Evolutionary conservation across 2,329 filamentous ascomycete species (phyloP), one percentile per base, ranked within the genome.

Genomic region (Ceratocystis alfenasii): DNA sequence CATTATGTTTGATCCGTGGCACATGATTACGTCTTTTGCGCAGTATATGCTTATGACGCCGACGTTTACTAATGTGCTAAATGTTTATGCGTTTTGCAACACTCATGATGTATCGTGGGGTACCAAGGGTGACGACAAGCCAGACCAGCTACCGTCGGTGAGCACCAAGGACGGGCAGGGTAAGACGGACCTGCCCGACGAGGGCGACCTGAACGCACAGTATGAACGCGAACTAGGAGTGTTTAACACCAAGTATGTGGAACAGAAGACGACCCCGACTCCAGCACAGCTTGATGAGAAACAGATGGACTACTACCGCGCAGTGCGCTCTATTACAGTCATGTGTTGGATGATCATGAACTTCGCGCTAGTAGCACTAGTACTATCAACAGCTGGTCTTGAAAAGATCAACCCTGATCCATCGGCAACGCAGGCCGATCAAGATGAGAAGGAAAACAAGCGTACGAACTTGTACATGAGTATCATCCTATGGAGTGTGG

Each of bases 31-130:
- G 74, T 97, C 93, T 3, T 99, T 96, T 84, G 88, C 88, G n/a
- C 86, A 89, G 74, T 99, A 99, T 75, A 81, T 97, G 72, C 78
- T 96, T 67, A 85, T 96, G 74, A 94, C 94, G 84, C 95, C 93
- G 12, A 95, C 91, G 15, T 99, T 96, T 79, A 93, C 96, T 86
- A 99, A 99, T 81, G 94, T 99, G 70, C 87, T 99, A 73, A 97
- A 95, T 83, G 91, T 99, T 64, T 99, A 99, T 78, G 91, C 94
- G 68, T 99, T 96, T 84, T 95, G 91, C 86, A 99, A 99, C 80
- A 97, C 93, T 93, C 94, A 99, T 78, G 94, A 99, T 79, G 94
- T 99, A 64, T 97, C 94, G 17, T 99, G 94, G 94, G 94, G 94
- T 72, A 99, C 94, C 53, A 99, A 97, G 76, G 94, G 94, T 71